phyloP scores from a whole-genome alignment of 371 early-diverging fungal genomes.

The Rhizopus microsporus region DNA sequence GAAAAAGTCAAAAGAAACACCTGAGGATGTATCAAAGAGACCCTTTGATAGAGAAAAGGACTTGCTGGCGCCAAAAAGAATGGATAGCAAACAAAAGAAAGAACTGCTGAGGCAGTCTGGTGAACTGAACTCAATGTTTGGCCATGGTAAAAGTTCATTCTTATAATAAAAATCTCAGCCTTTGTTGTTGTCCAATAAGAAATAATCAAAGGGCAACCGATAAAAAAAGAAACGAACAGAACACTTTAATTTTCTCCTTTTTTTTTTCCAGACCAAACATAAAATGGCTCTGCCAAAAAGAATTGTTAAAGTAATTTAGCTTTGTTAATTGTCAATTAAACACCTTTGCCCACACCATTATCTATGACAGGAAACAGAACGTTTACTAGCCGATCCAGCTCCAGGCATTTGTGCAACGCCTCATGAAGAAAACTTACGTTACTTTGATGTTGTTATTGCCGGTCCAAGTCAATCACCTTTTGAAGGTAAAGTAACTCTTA shows the following conservation, averaged over 20 bases:
- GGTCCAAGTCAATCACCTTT: slow-evolving; percentile 98
- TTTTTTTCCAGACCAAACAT: neutral
- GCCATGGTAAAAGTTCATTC: slow-evolving; percentile 47
- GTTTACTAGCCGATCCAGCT: slow-evolving; percentile 90
- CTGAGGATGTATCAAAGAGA: slow-evolving; percentile 55
- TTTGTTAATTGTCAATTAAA: neutral
- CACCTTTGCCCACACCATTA: neutral
- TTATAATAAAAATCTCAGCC: slow-evolving; percentile 24
- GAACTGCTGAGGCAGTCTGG: slow-evolving; percentile 49
- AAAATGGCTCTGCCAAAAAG: slow-evolving; percentile 74
- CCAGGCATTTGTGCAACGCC: slow-evolving; percentile 94
- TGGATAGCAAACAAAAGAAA: slow-evolving; percentile 50
- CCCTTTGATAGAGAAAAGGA: slow-evolving; percentile 62
- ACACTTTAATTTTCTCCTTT: neutral
- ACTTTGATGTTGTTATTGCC: slow-evolving; percentile 96
- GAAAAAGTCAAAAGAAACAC: slow-evolving; percentile 22
- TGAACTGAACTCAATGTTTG: slow-evolving; percentile 50
- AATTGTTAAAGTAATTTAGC: slow-evolving; percentile 69
- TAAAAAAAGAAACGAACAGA: neutral
- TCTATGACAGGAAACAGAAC: slow-evolving; percentile 86
- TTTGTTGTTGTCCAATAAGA: neutral
- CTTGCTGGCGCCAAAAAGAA: slow-evolving; percentile 36
- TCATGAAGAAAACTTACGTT: slow-evolving; percentile 94
- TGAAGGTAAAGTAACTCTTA: slow-evolving; percentile 78
- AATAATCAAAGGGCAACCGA: neutral